Base-by-base conservation (phyloP, 768 basidiomycete genomes). In the Amanita pseudoporphyria region DNA sequence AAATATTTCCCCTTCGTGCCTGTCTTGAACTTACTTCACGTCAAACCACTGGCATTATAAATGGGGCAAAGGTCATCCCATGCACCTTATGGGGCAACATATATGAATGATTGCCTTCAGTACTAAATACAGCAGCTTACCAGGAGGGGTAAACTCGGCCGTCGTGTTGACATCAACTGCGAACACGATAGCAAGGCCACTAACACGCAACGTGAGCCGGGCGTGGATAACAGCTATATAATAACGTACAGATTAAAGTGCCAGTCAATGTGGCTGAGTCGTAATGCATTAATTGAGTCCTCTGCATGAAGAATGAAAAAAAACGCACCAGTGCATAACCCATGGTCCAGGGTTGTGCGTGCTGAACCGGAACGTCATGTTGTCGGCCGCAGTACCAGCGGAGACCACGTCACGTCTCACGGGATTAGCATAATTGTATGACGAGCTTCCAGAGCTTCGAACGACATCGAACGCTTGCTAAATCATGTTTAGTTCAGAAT, bases 281-380 rank as follows among this genome's bases (percentile, higher is more conserved):
- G 4, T 26, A 28, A 38, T 28, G 14, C 19, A 31, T 36, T 31
- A 47, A 14, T n/a, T 32, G 26, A 28, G 6, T 32, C 19, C 13
- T 14, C 41, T 12, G 9, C 9, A 28, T 21, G 35, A 37, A 21
- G 12, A 9, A 18, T 26, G 44, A n/a, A 21, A 37, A 32, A 24
- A 14, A 19, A 51, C 65, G 12, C 19, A 70, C 69, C 76, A 77
- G 54, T 76, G 76, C 22, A 77, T 52, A 44, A 74, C 64, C 74
- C 72, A 76, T 6, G 73, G 72, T 2, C 77, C 77, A 31, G 75
- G 58, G 50, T 77, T 77, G 45, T 77, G 71, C 1, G 76, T 77
- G 1, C 57, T 60, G 58, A 78, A 78, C 1, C 78, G 65, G 50
- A 81, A 69, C 0, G 71, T 71, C 16, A 72, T 68, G 46, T 67